A percentile compares a stretch with the other conserved stretches of the same genome.
Evolutionary conservation across 2,329 filamentous ascomycete genomes (phyloP).

Genomic region (Sporothrix pseudoabietina): DNA sequence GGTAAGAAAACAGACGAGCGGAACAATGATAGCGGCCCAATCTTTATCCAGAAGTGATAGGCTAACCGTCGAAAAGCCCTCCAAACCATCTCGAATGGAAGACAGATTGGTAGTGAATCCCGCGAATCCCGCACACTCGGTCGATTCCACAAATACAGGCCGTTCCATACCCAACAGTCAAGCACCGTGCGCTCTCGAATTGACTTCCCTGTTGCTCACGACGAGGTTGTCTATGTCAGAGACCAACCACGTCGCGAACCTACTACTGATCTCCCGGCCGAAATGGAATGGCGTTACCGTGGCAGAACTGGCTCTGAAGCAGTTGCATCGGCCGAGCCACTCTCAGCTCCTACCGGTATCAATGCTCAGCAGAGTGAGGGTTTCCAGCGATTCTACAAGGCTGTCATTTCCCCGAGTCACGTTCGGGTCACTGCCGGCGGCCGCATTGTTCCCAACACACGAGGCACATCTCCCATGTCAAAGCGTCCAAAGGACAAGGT

Average conservation of each 20-base stretch:
- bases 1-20: conserved; percentile 24
- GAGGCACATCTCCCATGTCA: conserved; percentile 54
- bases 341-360: conserved; percentile 56
- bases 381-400: conserved; percentile 69
- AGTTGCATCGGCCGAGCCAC: conserved; percentile 52
- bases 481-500: conserved; percentile 53
- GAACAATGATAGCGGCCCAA: not conserved
- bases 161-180: conserved; percentile 12
- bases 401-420: conserved; percentile 67
- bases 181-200: conserved; percentile 36
- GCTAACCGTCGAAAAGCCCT: conserved; percentile 8
- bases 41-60: not conserved
- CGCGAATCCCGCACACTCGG: conserved; percentile 31
- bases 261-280: conserved; percentile 34
- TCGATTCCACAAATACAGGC: conserved; percentile 30
- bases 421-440: conserved; percentile 68
- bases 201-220: conserved; percentile 42
- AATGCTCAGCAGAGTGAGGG: conserved; percentile 62
- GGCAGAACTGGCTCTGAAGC: conserved; percentile 52
- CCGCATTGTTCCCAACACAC: conserved; percentile 66
- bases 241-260: conserved; percentile 33
- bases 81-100: not conserved
- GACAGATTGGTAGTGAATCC: conserved; percentile 15
- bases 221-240: conserved; percentile 40
- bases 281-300: conserved; percentile 38